These are phyloP conservation scores for Ambrosia trifida DNA, from an alignment of 129 eudicot species.

Conservation along the genomic window DNA sequence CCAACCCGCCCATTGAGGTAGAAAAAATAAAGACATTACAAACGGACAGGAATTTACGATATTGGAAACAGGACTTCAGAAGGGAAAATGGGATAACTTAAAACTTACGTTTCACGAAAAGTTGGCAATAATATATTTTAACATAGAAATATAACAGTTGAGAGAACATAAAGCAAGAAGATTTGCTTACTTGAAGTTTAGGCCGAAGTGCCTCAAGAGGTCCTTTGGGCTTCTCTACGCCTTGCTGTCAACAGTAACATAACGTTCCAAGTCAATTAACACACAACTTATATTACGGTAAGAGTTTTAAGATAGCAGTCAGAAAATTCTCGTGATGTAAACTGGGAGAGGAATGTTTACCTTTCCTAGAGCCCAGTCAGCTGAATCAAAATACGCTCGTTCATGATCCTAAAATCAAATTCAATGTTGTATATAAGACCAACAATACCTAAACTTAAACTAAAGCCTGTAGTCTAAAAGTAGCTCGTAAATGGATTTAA, in stretches of 20 bases:
- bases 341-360: slow-evolving; percentile 35
- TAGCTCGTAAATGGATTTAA: slow-evolving; percentile 9
- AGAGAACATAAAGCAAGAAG: slow-evolving; percentile 13
- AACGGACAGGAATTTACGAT: background rate
- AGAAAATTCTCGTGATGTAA: too few species aligned
- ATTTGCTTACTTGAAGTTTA: slow-evolving; percentile 72
- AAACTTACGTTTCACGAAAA: background rate
- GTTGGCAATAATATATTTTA: background rate
- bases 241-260: slow-evolving; percentile 64
- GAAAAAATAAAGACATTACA: background rate
- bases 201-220: slow-evolving; percentile 99
- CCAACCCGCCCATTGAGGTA: background rate
- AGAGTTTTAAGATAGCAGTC: background rate
- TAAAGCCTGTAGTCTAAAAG: slow-evolving; percentile 5
- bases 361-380: slow-evolving; percentile 99
- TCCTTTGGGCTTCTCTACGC: slow-evolving; percentile 92
- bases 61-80: background rate
- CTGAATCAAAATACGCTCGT: slow-evolving; percentile 97
- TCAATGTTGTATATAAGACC: slow-evolving; percentile 17
- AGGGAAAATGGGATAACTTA: background rate
- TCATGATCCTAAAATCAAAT: slow-evolving; percentile 81
- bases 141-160: background rate
- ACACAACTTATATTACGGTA: background rate
- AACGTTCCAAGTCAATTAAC: slow-evolving; percentile 2
- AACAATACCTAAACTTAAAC: background rate